These are phyloP conservation scores for Lipomyces yamadae DNA, from an alignment of 805 yeast species.

Conservation along the genomic window DNA sequence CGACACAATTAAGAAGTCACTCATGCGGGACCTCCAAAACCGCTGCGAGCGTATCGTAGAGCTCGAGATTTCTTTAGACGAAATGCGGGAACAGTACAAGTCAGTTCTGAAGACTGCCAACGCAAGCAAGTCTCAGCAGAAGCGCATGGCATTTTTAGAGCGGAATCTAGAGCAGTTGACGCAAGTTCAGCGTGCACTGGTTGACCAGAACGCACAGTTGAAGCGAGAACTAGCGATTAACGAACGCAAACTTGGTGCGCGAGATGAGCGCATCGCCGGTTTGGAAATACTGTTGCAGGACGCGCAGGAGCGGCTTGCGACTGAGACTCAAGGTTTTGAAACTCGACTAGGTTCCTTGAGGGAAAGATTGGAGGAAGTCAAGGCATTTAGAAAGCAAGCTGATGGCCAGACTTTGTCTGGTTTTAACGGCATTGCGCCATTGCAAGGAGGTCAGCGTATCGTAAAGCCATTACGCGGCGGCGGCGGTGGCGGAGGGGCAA, in stretches of 20 bases:
- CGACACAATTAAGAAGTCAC: slow-evolving; percentile 40
- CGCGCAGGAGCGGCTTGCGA: slow-evolving; percentile 55
- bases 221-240: slow-evolving; percentile 61
- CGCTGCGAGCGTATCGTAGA: slow-evolving; percentile 49
- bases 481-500: slow-evolving; percentile 33
- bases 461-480: slow-evolving; percentile 69
- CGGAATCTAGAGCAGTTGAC: slow-evolving; percentile 61
- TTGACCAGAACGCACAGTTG: slow-evolving; percentile 62
- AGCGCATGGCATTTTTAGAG: slow-evolving; percentile 60
- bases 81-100: slow-evolving; percentile 47
- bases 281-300: slow-evolving; percentile 57
- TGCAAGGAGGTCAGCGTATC: slow-evolving; percentile 50
- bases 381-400: slow-evolving; percentile 31
- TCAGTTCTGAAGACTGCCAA: slow-evolving; percentile 39
- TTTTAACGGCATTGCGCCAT: slow-evolving; percentile 1
- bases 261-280: slow-evolving; percentile 61
- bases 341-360: slow-evolving; percentile 32
- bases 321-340: slow-evolving; percentile 59
- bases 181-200: slow-evolving; percentile 64
- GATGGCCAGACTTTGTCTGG: slow-evolving; percentile 8
- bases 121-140: slow-evolving; percentile 47
- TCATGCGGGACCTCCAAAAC: slow-evolving; percentile 43
- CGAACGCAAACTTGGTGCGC: slow-evolving; percentile 60
- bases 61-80: slow-evolving; percentile 52
- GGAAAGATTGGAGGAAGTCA: slow-evolving; percentile 38